Base-by-base conservation (phyloP, 805 yeast species). In the Brettanomyces anomalus region DNA sequence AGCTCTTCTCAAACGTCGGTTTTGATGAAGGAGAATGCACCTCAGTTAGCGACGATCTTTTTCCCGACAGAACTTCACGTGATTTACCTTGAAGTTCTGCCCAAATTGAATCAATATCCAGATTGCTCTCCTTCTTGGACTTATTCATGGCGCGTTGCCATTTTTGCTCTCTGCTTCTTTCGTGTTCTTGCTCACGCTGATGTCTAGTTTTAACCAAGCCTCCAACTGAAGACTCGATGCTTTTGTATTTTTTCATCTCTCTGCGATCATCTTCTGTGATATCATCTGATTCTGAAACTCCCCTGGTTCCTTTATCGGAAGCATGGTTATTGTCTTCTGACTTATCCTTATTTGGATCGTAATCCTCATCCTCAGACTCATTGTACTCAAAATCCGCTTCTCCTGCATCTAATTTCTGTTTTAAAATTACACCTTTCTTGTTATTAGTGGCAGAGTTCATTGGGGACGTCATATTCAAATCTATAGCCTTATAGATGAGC, bases 281-380 rank as follows among this genome's bases (percentile, higher is more conserved):
- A 11, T 24, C 28, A 7, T 24, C 28, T 11, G 6, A 11, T 24
- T 56, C 24, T 46, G 62, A 34, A 24, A 11, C 6, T 24, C 28
- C 28, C 10, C 10, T 24, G 28, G 10, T 11, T 7, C 28, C 3
- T 24, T 24, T 7, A 24, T 24, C 10, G 19, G 48, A 48, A 15
- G 41, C 42, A 7, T 35, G 45, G 14, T 37, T 44, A 15, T 32
- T 41, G 8, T 41, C 40, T 6, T 14, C 33, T 19, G 14, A 32
- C 3, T 7, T 14, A 17, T 1, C n/a, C 4, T 36, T 46, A 20
- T 46, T 49, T n/a, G 77, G 76, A 49, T 72, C 65, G 52, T 67
- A 77, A 50, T 77, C 83, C 46, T 73, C 79, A 49, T 77, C 83
- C 32, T 71, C 79, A 14, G 75, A 72, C 50, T 76, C 81, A 28